A percentile compares a stretch with the other conserved stretches of the same genome.
These are phyloP conservation scores for Andrographis paniculata DNA, from an alignment of 305 asterid species.

Conservation along the genomic window DNA sequence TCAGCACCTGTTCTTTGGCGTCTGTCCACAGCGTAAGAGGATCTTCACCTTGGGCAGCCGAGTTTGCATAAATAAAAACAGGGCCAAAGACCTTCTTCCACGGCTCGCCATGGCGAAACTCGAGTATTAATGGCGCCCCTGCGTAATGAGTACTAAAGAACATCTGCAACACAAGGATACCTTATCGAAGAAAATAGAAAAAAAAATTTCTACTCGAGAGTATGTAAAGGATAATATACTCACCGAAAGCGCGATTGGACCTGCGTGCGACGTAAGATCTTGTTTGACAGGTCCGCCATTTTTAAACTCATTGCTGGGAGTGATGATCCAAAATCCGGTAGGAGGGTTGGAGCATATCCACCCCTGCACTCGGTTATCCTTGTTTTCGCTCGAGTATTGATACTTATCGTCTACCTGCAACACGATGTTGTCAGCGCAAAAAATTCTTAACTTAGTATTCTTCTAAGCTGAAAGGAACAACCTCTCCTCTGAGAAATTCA, in stretches of 20 bases:
- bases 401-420: constrained; percentile 80
- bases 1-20: constrained; percentile 65
- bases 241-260: constrained; percentile 64
- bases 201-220: not conserved
- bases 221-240: constrained; percentile 16
- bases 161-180: constrained; percentile 37
- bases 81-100: constrained; percentile 94
- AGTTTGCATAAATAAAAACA: constrained; percentile 54
- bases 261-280: constrained; percentile 87
- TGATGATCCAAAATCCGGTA: constrained; percentile 77
- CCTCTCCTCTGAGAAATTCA: constrained; percentile 65
- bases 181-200: not conserved
- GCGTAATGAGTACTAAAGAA: constrained; percentile 85
- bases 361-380: constrained; percentile 63
- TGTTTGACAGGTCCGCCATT: constrained; percentile 83
- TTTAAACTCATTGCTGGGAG: constrained; percentile 75
- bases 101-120: constrained; percentile 47
- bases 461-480: constrained; percentile 1
- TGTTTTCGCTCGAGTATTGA: constrained; percentile 73
- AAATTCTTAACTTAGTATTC: not conserved
- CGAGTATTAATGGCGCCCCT: constrained; percentile 34
- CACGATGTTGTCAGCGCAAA: not conserved
- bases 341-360: constrained; percentile 53
- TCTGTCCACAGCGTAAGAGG: constrained; percentile 60
- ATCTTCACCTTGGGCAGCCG: constrained; percentile 29